phyloP scores from a whole-genome alignment of 2,329 filamentous ascomycete species.

The Sporothrix phasma region DNA sequence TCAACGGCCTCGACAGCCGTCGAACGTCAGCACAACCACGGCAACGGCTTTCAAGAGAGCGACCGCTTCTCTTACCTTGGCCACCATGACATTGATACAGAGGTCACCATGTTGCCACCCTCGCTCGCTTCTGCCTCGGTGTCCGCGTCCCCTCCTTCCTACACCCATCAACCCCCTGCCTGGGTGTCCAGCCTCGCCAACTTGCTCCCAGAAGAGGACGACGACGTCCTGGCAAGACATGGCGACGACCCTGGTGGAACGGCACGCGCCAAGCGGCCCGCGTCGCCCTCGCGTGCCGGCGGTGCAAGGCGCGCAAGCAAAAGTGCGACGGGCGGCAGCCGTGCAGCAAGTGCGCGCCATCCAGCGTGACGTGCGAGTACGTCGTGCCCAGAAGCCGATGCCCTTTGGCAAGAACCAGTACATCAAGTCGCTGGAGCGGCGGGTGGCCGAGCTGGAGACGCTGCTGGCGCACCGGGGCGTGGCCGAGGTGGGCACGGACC shows the following conservation, averaged over 20 bases:
- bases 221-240: background rate
- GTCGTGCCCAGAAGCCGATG: conserved; percentile 4
- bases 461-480: conserved; percentile 6
- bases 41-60: background rate
- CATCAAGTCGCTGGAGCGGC: conserved; percentile 9
- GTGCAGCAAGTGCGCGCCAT: conserved; percentile 3
- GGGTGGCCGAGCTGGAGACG: conserved; percentile 10
- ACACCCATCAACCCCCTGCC: background rate
- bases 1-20: conserved; percentile 6
- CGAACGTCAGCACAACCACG: background rate
- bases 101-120: background rate
- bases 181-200: background rate
- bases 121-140: background rate
- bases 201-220: background rate
- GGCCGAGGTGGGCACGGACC: conserved; percentile 5
- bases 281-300: conserved; percentile 9
- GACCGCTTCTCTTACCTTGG: background rate
- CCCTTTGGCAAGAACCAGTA: conserved; percentile 9
- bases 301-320: no score
- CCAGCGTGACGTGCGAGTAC: background rate
- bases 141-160: background rate
- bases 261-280: background rate
- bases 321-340: conserved; percentile 6
- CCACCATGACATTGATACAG: background rate
- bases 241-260: background rate